Conservation (phyloP, 2,329 filamentous ascomycete genomes). For the Dactylellina drechsleri region DNA sequence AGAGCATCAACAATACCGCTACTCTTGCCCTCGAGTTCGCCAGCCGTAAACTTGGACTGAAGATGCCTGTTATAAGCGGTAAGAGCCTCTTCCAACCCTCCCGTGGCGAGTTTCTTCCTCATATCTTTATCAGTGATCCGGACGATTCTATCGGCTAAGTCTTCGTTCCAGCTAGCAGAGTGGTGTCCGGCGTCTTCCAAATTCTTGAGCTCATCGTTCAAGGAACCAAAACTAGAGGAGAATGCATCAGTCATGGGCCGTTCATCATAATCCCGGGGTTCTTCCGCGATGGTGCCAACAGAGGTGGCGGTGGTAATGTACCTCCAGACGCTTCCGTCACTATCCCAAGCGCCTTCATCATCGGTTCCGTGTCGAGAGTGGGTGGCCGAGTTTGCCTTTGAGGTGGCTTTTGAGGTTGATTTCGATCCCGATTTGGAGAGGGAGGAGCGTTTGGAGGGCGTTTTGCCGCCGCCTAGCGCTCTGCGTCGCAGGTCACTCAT, state of each 20-base stretch:
- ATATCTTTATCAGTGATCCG: conserved; percentile 70
- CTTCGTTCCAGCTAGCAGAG: conserved; percentile 68
- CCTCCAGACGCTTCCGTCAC: conserved; percentile 70
- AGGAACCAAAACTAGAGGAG: conserved; percentile 69
- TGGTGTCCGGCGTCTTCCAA: conserved; percentile 64
- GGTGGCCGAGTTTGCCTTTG: conserved; percentile 70
- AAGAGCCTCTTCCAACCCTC: conserved; percentile 74
- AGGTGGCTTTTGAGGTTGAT: conserved; percentile 68
- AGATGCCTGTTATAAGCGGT: conserved; percentile 72
- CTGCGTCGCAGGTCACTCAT: conserved; percentile 76
- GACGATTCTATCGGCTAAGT: conserved; percentile 73
- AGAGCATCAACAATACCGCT: conserved; percentile 73
- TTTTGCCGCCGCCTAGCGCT: conserved; percentile 78
- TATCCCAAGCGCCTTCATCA: conserved; percentile 70
- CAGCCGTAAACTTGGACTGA: conserved; percentile 74
- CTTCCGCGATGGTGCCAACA: conserved; percentile 57
- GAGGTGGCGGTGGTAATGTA: conserved; percentile 58
- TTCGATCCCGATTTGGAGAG: conserved; percentile 70
- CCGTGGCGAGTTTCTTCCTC: conserved; percentile 79
- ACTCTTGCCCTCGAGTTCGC: conserved; percentile 70
- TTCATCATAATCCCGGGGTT: conserved; percentile 64
- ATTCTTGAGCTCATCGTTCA: conserved; percentile 73
- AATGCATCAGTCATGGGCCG: conserved; percentile 62
- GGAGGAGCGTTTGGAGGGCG: conserved; percentile 67
- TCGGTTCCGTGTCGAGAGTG: conserved; percentile 73